Evolutionary conservation across 805 yeast species (phyloP).

Genomic region (Komagataella ulmi): DNA sequence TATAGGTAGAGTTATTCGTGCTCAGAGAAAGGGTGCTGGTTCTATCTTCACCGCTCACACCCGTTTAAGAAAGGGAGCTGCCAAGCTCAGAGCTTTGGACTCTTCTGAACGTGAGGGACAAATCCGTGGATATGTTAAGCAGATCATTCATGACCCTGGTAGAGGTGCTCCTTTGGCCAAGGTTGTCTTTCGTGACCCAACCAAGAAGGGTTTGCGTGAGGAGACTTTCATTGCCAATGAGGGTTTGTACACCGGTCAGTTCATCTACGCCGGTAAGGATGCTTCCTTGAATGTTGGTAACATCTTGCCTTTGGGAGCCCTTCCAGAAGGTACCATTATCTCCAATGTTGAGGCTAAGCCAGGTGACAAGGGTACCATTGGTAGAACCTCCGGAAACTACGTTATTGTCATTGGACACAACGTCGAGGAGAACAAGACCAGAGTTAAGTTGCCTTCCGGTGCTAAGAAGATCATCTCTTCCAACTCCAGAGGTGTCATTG

Average conservation of each 20-base stretch:
- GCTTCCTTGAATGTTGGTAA: constrained; percentile 96
- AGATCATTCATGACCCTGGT: constrained; percentile 98
- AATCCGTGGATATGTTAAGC: constrained; percentile 98
- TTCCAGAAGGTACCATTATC: constrained; percentile 43
- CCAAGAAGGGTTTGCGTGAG: constrained; percentile 95
- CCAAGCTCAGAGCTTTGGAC: constrained; percentile 98
- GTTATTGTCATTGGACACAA: constrained; percentile 98
- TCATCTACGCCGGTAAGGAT: constrained; percentile 97
- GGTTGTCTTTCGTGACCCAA: constrained; percentile 99
- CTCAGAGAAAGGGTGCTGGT: constrained; percentile 99
- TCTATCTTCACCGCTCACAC: constrained; percentile 99
- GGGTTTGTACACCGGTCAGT: constrained; percentile 99
- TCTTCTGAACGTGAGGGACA: constrained; percentile 99
- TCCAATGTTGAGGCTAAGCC: constrained; percentile 39
- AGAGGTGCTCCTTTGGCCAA: constrained; percentile 99
- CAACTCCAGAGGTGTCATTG: constrained; percentile 98
- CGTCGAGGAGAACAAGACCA: constrained; percentile 98
- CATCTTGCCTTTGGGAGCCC: constrained; percentile 91
- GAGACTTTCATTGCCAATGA: constrained; percentile 99
- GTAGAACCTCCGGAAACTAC: constrained; percentile 99
- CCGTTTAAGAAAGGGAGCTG: constrained; percentile 99
- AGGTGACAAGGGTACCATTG: constrained; percentile 83
- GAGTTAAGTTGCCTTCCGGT: constrained; percentile 98
- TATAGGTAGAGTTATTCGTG: constrained; percentile 98
- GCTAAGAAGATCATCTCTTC: constrained; percentile 94